A percentile compares a stretch with the other conserved stretches of the same genome.
Conservation (phyloP, 2,329 filamentous ascomycete species). For the Lasiodiplodia hormozganensis region DNA sequence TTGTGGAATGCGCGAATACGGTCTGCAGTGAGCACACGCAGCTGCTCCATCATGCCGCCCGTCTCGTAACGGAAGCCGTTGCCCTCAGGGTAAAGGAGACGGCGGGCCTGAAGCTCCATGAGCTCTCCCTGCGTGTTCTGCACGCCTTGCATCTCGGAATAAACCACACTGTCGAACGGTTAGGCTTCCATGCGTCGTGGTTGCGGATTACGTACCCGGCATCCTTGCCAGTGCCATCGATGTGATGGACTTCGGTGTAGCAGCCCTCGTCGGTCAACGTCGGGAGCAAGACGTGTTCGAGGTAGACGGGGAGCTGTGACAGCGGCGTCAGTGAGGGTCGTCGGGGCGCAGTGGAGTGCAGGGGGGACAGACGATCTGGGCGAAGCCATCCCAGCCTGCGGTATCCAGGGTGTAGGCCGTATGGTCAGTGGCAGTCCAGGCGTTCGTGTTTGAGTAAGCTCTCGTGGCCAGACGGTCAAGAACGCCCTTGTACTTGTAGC, state of each 20-base stretch:
- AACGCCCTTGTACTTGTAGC: conserved; percentile 92
- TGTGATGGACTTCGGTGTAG: conserved; percentile 94
- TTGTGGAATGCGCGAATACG: conserved; percentile 93
- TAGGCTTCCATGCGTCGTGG: conserved; percentile 26
- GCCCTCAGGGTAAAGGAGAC: conserved; percentile 84
- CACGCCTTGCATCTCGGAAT: conserved; percentile 98
- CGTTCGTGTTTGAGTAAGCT: conserved; percentile 93
- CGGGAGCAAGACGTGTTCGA: conserved; percentile 91
- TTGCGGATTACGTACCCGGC: conserved; percentile 61
- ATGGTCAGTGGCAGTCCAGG: conserved; percentile 96
- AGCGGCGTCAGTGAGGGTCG: neutral
- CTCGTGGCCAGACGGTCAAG: conserved; percentile 92
- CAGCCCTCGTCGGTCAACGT: conserved; percentile 92
- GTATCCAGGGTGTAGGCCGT: conserved; percentile 96
- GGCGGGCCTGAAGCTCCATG: conserved; percentile 83
- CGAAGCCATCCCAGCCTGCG: conserved; percentile 96
- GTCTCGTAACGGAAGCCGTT: conserved; percentile 97
- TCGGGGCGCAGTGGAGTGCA: neutral
- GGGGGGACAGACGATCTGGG: conserved; percentile 68
- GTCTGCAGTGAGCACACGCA: conserved; percentile 84
- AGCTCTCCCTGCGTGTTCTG: conserved; percentile 85
- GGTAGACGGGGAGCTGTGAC: conserved; percentile 77
- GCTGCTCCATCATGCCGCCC: conserved; percentile 93
- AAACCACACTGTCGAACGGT: conserved; percentile 71
- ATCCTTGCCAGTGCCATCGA: conserved; percentile 92